These are phyloP conservation scores for Metschnikowia anglica DNA, from an alignment of 805 yeast genomes.

Conservation along the genomic window DNA sequence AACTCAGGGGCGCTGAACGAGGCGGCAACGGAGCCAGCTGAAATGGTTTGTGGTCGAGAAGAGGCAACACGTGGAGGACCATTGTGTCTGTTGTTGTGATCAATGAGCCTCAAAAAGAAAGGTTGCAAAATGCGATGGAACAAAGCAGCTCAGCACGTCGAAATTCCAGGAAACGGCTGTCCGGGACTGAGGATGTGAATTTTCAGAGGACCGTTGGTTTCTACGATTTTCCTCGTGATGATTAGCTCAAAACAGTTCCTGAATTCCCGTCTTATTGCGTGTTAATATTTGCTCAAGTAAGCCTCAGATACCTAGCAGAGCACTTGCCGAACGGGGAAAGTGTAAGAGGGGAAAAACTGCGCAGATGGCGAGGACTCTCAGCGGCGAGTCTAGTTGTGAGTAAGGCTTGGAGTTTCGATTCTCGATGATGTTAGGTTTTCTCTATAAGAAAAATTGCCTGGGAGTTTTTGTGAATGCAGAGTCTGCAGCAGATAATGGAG, in stretches of 20 bases:
- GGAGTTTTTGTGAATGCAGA: not conserved
- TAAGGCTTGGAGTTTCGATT: not conserved
- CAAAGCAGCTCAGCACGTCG: no score
- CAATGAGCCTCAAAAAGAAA: not conserved
- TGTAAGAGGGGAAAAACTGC: not conserved
- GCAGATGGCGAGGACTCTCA: not conserved
- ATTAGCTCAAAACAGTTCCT: not conserved
- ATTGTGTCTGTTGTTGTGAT: not conserved
- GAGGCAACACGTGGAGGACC: constrained; percentile 68
- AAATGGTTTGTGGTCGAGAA: constrained; percentile 42
- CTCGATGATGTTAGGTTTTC: not conserved
- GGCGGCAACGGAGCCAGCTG: not conserved
- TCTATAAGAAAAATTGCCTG: not conserved
- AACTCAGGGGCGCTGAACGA: constrained; percentile 59
- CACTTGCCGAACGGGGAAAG: constrained; percentile 3
- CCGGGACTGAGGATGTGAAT: not conserved
- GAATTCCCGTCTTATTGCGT: not conserved
- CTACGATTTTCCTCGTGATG: no score
- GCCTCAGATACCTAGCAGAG: constrained; percentile 2
- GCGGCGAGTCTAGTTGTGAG: no score
- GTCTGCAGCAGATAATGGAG: no score
- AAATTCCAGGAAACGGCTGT: not conserved
- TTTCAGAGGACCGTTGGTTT: no score
- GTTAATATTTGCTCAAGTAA: constrained; percentile 7
- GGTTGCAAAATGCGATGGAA: constrained; percentile 14